Base-by-base conservation (phyloP, 2,329 filamentous ascomycete species). In the Amauroascus verrucosus region DNA sequence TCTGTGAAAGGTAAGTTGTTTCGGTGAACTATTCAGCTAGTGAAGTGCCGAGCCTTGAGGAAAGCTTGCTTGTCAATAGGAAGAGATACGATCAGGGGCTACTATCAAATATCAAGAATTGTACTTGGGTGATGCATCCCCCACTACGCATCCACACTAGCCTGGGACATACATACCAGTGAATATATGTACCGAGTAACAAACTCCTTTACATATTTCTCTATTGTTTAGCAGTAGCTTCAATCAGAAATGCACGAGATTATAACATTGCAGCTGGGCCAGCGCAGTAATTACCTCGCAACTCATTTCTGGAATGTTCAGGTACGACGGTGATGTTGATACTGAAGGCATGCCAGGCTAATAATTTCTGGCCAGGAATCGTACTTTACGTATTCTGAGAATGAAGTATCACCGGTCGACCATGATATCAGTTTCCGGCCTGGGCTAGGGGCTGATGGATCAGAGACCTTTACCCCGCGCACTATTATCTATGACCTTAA, bases 221-320 rank as follows among this genome's bases (percentile, higher is more conserved):
- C 18, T 6, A 43, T 22, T 24, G 20, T 6, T 26, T 13, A 20
- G n/a, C n/a, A n/a, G n/a, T 16, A 9, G 13, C 11, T 24, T 13
- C 26, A 9, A 13, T n/a, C 26, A 9, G 35, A 50, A 14, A 97
- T 98, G 93, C 88, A 90, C 71, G 93, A 98, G 71, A 88, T 97
- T 57, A 77, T 98, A 57, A 96, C 91, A 0, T 75, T 98, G 44
- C 93, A 98, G 75, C 82, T 97, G 56, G 93, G 93, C 41, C 85
- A 95, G 67, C 83, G 86, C 65, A 90, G 86, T 67, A 98, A 98
- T 69, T 95, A 96, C 64, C 74, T 94, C 20, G 90, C 86, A 28
- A 94, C 90, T 0, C 93, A 98, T 73, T 98, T 96, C 69, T 98
- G 93, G 93, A 98, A 98, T 64, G 77, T 86, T 5, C 91, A 95